Conservation (phyloP, 2,329 filamentous ascomycete species). For the Xylariaceae sp. region DNA sequence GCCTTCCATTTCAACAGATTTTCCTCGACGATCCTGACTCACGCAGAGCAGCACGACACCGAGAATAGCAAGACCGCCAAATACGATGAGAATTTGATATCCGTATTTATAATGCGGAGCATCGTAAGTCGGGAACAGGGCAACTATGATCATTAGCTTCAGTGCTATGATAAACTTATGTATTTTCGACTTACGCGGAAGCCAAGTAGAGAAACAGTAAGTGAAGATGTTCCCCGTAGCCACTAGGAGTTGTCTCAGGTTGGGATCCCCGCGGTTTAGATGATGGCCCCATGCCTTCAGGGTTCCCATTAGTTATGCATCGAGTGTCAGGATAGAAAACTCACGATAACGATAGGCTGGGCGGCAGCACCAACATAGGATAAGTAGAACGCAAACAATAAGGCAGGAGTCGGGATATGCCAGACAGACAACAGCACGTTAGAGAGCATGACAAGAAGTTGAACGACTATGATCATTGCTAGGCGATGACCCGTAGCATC, state of each 20-base stretch:
- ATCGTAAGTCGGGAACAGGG: slow-evolving; percentile 39
- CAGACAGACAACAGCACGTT: slow-evolving; percentile 29
- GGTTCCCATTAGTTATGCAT: background rate
- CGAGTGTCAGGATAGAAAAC: background rate
- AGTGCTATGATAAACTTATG: background rate
- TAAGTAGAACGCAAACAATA: slow-evolving; percentile 22
- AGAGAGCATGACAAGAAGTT: slow-evolving; percentile 20
- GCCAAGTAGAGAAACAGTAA: slow-evolving; percentile 18
- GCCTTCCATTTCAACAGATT: background rate
- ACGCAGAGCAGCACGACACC: background rate
- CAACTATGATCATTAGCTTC: slow-evolving; percentile 18
- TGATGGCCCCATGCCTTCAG: slow-evolving; percentile 20
- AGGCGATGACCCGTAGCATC: slow-evolving; percentile 27
- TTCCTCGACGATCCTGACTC: background rate
- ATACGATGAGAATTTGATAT: slow-evolving; percentile 39
- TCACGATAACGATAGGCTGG: slow-evolving; percentile 30
- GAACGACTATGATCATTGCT: slow-evolving; percentile 13
- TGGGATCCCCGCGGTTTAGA: slow-evolving; percentile 22
- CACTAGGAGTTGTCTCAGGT: slow-evolving; percentile 24
- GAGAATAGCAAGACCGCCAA: slow-evolving; percentile 33
- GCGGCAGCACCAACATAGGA: slow-evolving; percentile 25
- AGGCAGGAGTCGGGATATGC: slow-evolving; percentile 22
- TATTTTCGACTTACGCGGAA: slow-evolving; percentile 15
- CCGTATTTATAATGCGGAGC: slow-evolving; percentile 40
- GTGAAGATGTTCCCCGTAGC: slow-evolving; percentile 25